Evolutionary conservation across 2,329 filamentous ascomycete genomes (phyloP), one percentile per base, ranked within the genome.

Genomic region (Lecanoromycetidae sp.): DNA sequence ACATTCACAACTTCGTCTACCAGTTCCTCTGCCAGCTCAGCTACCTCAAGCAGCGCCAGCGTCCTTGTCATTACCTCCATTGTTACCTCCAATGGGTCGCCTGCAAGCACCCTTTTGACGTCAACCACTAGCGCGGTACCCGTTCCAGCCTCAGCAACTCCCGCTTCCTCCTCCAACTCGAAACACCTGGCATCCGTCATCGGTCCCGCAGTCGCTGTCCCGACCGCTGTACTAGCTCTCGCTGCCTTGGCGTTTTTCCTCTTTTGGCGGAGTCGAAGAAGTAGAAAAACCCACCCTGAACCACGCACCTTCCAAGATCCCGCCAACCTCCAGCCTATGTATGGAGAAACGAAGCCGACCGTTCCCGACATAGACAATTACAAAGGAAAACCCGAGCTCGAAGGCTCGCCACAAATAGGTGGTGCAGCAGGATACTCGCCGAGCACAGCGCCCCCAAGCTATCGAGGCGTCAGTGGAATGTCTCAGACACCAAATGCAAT

Each of bases 181-280:
- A 43, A 43, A 7, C 33, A 26, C 15, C 10, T 25, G 26, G 40
- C 27, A 13, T 20, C 40, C 3, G 17, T 43, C 2, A 43, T 50
- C 20, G 48, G 44, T 17, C 44, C 41, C 33, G 34, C 48, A 39
- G 44, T 42, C 23, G 48, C 29, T 7, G 40, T 50, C 2, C 48
- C 48, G 12, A 20, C 48, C 25, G 44, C 40, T n/a, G 30, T 50
- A 5, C 38, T 50, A 12, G 22, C 29, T 30, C 19, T 50, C 22
- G 30, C 43, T 8, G 17, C 46, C 17, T 26, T 50, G 2, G 27
- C 33, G 6, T 48, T 48, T 25, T 48, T 35, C 38, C 29, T 48
- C 3, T 19, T 36, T 37, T 36, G 29, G 30, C 44, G 34, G 10
- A 44, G 48, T 9, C 34, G 36, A 10, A 22, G 36, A 4, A 37